These are phyloP conservation scores for Fusarium euwallaceae DNA, from an alignment of 2,329 filamentous ascomycete genomes.

Conservation along the genomic window DNA sequence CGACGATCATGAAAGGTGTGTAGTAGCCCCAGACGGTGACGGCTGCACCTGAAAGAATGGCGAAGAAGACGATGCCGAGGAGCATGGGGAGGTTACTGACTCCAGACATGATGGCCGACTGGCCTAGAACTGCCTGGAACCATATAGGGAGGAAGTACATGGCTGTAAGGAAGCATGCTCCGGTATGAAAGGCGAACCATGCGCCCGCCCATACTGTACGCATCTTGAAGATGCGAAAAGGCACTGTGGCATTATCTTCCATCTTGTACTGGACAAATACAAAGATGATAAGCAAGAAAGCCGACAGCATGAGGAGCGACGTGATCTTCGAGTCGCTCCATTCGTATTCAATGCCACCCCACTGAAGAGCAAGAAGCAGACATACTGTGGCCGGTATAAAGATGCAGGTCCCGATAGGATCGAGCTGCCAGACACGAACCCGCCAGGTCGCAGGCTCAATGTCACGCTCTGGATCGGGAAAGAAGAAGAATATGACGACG, in stretches of 20 bases:
- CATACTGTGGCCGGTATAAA: constrained; percentile 58
- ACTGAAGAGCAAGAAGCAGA: constrained; percentile 64
- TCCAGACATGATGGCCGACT: constrained; percentile 55
- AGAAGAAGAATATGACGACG: constrained; percentile 49
- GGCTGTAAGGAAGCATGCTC: constrained; percentile 49
- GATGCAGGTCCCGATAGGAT: constrained; percentile 49
- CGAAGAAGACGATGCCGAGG: constrained; percentile 53
- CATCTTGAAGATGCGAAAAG: constrained; percentile 56
- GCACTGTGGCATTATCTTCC: constrained; percentile 58
- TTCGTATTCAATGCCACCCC: constrained; percentile 57
- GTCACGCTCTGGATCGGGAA: constrained; percentile 42
- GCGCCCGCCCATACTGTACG: constrained; percentile 55
- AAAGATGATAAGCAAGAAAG: constrained; percentile 52
- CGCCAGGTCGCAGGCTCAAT: constrained; percentile 44
- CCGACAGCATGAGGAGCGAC: constrained; percentile 50
- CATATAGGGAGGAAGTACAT: constrained; percentile 60
- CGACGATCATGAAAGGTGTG: constrained; percentile 57
- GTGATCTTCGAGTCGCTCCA: constrained; percentile 45
- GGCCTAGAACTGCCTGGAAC: constrained; percentile 61
- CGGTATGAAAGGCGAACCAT: constrained; percentile 55
- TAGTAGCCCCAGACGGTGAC: constrained; percentile 60
- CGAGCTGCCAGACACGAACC: constrained; percentile 45
- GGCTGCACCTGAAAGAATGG: constrained; percentile 50
- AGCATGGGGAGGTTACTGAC: constrained; percentile 58
- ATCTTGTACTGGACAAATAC: constrained; percentile 55